These are phyloP conservation scores for Solanum virginianum DNA, from an alignment of 257 asterid genomes.

Conservation along the genomic window DNA sequence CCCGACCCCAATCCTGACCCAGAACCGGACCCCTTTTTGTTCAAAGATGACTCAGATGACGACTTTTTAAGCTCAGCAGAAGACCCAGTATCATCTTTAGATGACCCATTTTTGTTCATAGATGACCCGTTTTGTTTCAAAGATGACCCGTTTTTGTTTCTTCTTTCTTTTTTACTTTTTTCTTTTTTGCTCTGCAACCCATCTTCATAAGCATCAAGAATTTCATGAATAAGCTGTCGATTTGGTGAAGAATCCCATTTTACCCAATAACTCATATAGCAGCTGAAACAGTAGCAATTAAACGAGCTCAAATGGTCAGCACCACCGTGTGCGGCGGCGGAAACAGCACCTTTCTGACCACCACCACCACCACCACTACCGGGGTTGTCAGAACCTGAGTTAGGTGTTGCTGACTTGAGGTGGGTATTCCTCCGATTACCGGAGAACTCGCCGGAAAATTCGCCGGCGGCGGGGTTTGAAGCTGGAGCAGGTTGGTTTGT, in stretches of 20 bases:
- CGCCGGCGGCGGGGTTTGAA: background rate
- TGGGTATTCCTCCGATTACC: background rate
- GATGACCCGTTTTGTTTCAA: background rate
- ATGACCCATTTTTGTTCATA: background rate
- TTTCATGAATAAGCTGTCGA: constrained; percentile 57
- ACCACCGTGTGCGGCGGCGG: background rate
- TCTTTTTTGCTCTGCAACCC: constrained; percentile 25
- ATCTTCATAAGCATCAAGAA: constrained; percentile 59
- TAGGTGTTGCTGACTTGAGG: background rate
- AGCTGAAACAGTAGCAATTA: constrained; percentile 58
- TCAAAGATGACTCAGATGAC: constrained; percentile 12
- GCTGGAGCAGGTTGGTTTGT: background rate
- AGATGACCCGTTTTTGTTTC: constrained; percentile 8
- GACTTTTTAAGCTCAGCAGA: constrained; percentile 13
- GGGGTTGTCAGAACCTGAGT: background rate
- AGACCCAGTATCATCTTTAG: background rate
- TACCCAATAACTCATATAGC: constrained; percentile 64
- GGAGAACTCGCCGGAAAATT: background rate
- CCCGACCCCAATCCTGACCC: background rate
- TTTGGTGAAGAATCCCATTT: constrained; percentile 70
- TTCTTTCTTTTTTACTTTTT: constrained; percentile 30
- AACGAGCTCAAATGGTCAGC: constrained; percentile 45
- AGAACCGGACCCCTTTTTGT: constrained; percentile 4
- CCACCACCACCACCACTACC: background rate
- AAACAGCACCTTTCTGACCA: constrained; percentile 19